Evolutionary conservation across 2,329 filamentous ascomycete genomes (phyloP), one percentile per base, ranked within the genome.

Genomic region (Colletotrichum sojae): DNA sequence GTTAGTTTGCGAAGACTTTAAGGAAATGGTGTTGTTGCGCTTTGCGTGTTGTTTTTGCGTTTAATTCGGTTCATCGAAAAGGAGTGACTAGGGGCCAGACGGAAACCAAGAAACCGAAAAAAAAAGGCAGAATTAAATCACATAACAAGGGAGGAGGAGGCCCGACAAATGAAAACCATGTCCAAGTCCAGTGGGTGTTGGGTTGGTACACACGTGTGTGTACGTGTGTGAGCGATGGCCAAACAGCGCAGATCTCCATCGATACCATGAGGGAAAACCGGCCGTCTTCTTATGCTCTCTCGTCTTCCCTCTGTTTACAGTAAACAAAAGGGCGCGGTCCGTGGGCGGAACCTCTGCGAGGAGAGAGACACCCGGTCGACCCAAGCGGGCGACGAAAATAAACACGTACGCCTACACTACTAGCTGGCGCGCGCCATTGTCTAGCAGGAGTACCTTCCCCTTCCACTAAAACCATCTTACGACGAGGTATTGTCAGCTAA

Each of bases 1-100:
- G 51, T 62, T 68, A 48, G 63, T 74, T 9, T 36, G 8, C 8
- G 4, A 61, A 13, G 27, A 60, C 51, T 3, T 10, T 16, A 60
- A 69, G 54, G 61, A 69, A 49, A 69, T 59, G 53, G 39, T 58
- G 49, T 57, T 16, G 46, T 57, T 56, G 64, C 59, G 64, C 58
- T 22, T 46, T 63, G 58, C 63, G 63, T 46, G 25, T 13, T 36
- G 22, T 31, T 15, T 58, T 40, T 31, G 55, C 31, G 56, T 39
- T 25, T 53, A 12, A 22, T 62, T 45, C 22, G 51, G 27, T 51
- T 59, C 18, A 9, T 39, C 8, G n/a, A 13, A 53, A 69, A 48
- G 9, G 66, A 69, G 66, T 66, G 66, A 69, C 66, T 59, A 36
- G 18, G 40, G 61, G 66, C 62, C 49, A 56, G 62, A 46, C 16